Conservation (phyloP, 148 eudicot genomes). For the Dianthus caryophyllus region DNA sequence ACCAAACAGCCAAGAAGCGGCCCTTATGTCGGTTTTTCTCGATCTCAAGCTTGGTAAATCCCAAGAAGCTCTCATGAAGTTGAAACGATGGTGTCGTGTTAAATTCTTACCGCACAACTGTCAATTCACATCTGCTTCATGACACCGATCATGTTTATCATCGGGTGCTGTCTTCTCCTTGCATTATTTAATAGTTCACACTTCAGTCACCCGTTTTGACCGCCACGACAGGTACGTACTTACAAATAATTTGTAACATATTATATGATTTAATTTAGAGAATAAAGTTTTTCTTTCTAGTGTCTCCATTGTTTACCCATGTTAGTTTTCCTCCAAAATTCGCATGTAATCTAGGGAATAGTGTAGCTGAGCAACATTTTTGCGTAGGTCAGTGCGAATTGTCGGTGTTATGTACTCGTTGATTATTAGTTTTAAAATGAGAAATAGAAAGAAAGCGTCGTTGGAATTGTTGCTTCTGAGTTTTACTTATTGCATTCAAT, state of each 20-base stretch:
- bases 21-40: constrained; percentile 55
- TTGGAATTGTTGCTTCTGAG: too few species aligned
- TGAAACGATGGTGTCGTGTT: constrained; percentile 53
- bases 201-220: constrained; percentile 33
- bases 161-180: constrained; percentile 18
- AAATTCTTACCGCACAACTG: constrained; percentile 48
- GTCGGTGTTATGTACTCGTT: constrained; percentile 21
- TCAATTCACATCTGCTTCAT: constrained; percentile 34
- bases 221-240: constrained; percentile 59
- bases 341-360: constrained; percentile 22
- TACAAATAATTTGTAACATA: constrained; percentile 68
- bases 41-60: constrained; percentile 59
- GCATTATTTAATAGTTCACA: constrained; percentile 36
- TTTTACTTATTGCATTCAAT: too few species aligned
- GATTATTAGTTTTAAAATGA: constrained; percentile 18
- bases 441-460: constrained; percentile 15
- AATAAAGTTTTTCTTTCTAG: constrained; percentile 32
- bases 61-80: constrained; percentile 58
- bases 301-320: constrained; percentile 13
- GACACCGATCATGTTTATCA: constrained; percentile 35
- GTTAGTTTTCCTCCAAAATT: constrained; percentile 18
- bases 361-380: constrained; percentile 17
- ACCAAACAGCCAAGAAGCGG: constrained; percentile 62
- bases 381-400: constrained; percentile 9
- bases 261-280: constrained; percentile 63